These are phyloP conservation scores for Epichloe glyceriae DNA, from an alignment of 2,329 filamentous ascomycete species.

Conservation along the genomic window DNA sequence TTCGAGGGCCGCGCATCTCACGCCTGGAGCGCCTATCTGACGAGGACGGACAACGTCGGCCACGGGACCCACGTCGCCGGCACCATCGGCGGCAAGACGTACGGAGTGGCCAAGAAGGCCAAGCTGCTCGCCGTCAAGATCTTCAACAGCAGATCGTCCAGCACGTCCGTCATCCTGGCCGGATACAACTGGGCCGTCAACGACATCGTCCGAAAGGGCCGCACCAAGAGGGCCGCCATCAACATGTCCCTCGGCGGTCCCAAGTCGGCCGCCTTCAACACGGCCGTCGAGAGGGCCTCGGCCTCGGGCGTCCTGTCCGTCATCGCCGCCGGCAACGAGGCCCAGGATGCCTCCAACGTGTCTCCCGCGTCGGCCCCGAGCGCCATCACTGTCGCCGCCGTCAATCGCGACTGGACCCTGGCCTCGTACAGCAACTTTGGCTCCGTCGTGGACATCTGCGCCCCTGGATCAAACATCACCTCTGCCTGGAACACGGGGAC, in stretches of 20 bases:
- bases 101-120: conserved; percentile 25
- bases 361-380: conserved; percentile 14
- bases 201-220: conserved; percentile 18
- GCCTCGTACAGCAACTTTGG: conserved; percentile 35
- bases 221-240: conserved; percentile 23
- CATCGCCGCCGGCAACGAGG: conserved; percentile 17
- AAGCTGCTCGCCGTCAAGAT: conserved; percentile 31
- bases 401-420: conserved; percentile 18
- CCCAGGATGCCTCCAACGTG: conserved; percentile 1
- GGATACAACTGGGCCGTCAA: conserved; percentile 23
- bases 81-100: conserved; percentile 10
- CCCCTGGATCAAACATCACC: conserved; percentile 27
- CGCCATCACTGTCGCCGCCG: conserved; percentile 16
- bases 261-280: conserved; percentile 7
- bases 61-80: neutral
- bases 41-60: neutral
- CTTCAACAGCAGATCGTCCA: conserved; percentile 13
- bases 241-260: conserved; percentile 29
- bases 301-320: conserved; percentile 24
- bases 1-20: conserved; percentile 1
- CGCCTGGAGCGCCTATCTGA: neutral
- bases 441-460: conserved; percentile 29
- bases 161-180: conserved; percentile 15
- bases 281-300: conserved; percentile 12
- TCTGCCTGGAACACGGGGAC: conserved; percentile 23